Percentiles rank a stretch among this genome's conserved stretches.
These are phyloP conservation scores for Phialocephala subalpina DNA, from an alignment of 2,329 filamentous ascomycete species.

Conservation along the genomic window DNA sequence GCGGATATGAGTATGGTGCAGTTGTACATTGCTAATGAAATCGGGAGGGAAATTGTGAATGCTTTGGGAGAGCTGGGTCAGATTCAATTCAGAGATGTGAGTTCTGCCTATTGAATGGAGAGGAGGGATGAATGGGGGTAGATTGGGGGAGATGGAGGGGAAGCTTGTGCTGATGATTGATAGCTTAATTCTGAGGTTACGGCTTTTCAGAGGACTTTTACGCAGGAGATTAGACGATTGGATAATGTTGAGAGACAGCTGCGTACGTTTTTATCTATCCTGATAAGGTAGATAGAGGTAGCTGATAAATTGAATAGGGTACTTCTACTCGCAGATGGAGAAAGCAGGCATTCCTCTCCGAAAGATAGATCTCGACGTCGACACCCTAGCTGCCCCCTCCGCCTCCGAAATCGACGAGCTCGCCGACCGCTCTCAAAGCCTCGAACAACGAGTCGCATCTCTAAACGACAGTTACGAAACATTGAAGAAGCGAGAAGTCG, in stretches of 20 bases:
- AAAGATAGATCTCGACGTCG: conserved; percentile 89
- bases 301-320: conserved; percentile 73
- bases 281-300: not conserved
- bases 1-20: conserved; percentile 99
- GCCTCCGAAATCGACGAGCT: conserved; percentile 97
- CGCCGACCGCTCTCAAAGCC: conserved; percentile 86
- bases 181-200: conserved; percentile 93
- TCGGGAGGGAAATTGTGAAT: conserved; percentile 96
- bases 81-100: conserved; percentile 96
- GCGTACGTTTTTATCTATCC: conserved; percentile 64
- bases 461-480: conserved; percentile 99
- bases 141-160: not conserved
- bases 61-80: conserved; percentile 94
- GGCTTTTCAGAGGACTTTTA: conserved; percentile 97
- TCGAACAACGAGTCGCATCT: conserved; percentile 90
- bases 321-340: conserved; percentile 96
- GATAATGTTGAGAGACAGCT: conserved; percentile 99
- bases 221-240: conserved; percentile 94
- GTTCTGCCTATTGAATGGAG: conserved; percentile 15
- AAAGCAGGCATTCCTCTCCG: conserved; percentile 87
- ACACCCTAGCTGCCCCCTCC: conserved; percentile 85
- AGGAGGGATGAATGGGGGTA: too few relatives aligned
- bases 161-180: conserved; percentile 35
- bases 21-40: conserved; percentile 99
- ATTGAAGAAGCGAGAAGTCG: conserved; percentile 95